Conservation (phyloP, 805 yeast genomes). For the Lipomyces starkeyi region DNA sequence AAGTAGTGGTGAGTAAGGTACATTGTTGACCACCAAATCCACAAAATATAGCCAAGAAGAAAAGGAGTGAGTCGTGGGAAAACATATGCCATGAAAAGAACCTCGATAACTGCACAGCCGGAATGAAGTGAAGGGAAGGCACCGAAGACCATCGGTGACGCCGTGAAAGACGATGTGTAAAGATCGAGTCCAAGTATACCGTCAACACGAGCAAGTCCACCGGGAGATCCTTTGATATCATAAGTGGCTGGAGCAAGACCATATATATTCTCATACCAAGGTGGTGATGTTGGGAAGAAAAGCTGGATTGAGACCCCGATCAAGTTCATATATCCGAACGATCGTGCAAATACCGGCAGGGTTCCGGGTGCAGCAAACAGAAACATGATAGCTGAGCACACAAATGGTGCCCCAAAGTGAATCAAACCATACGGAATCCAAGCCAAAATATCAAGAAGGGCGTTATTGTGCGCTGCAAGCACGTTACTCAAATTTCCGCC, state of each 20-base stretch:
- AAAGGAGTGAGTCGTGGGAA: constrained; percentile 74
- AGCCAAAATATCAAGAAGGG: constrained; percentile 79
- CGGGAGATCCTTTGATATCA: constrained; percentile 91
- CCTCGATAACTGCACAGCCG: constrained; percentile 94
- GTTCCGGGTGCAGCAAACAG: constrained; percentile 91
- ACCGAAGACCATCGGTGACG: constrained; percentile 93
- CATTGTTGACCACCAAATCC: constrained; percentile 99
- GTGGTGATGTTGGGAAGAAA: constrained; percentile 94
- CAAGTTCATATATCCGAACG: constrained; percentile 94
- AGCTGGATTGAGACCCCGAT: constrained; percentile 84
- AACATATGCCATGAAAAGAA: constrained; percentile 78
- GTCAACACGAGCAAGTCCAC: constrained; percentile 92
- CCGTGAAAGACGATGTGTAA: constrained; percentile 80
- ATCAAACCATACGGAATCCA: constrained; percentile 95
- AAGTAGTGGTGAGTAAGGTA: constrained; percentile 96
- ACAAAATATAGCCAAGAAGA: constrained; percentile 77
- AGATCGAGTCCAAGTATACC: constrained; percentile 74
- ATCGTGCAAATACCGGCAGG: constrained; percentile 82
- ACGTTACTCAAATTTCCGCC: constrained; percentile 86
- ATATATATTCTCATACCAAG: constrained; percentile 86
- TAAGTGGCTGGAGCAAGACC: constrained; percentile 91
- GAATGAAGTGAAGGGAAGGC: constrained; percentile 87
- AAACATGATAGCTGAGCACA: constrained; percentile 78
- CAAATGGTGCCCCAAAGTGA: constrained; percentile 88
- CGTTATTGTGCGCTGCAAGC: constrained; percentile 70